phyloP scores from a whole-genome alignment of 164 flowering plant species.

The Houttuynia cordata region DNA sequence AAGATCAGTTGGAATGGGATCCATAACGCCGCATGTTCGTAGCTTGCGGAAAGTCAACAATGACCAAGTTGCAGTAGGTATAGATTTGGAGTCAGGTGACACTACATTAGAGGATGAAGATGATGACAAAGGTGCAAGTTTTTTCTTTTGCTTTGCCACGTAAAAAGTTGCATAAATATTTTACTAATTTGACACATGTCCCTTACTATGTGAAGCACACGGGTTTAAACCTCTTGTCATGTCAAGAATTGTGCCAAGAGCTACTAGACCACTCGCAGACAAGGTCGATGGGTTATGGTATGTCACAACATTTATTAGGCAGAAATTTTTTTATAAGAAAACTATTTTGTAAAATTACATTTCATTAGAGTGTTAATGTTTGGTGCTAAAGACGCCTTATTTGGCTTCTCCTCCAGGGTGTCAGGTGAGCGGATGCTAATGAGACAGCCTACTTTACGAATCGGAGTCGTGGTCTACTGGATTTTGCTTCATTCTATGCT shows the following conservation, averaged over 20 bases:
- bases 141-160: background rate
- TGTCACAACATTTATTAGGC: background rate
- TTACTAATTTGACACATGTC: background rate
- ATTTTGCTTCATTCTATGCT: slow-evolving; percentile 66
- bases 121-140: slow-evolving; percentile 76
- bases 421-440: slow-evolving; percentile 89
- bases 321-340: background rate
- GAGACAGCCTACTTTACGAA: slow-evolving; percentile 89
- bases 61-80: slow-evolving; percentile 84
- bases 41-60: slow-evolving; percentile 66
- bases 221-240: slow-evolving; percentile 91
- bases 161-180: background rate
- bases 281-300: slow-evolving; percentile 95
- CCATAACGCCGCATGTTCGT: slow-evolving; percentile 62
- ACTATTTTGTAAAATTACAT: background rate
- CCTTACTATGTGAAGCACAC: slow-evolving; percentile 34
- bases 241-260: slow-evolving; percentile 78
- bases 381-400: background rate
- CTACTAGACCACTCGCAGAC: slow-evolving; percentile 75
- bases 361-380: background rate
- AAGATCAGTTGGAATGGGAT: slow-evolving; percentile 39
- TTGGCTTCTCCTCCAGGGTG: slow-evolving; percentile 44
- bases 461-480: slow-evolving; percentile 82
- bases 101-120: slow-evolving; percentile 56
- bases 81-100: slow-evolving; percentile 49